A percentile compares a stretch with the other conserved stretches of the same genome.
These are phyloP conservation scores for Colletotrichum tamarilloi DNA, from an alignment of 2,329 filamentous ascomycete genomes.

Conservation along the genomic window DNA sequence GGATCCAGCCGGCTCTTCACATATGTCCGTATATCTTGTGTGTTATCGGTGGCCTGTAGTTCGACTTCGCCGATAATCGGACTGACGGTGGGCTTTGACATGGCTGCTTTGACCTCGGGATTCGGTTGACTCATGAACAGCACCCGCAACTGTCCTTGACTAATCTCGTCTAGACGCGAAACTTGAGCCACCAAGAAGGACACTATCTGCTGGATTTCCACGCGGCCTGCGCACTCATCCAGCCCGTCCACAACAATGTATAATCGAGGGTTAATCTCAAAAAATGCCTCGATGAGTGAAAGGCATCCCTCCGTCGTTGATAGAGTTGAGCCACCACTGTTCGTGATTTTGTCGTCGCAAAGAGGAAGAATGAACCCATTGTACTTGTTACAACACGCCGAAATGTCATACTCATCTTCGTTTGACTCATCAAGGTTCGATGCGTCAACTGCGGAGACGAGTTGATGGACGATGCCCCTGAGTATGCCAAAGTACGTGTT, in stretches of 20 bases:
- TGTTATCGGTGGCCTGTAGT: conserved; percentile 36
- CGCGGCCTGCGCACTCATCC: conserved; percentile 49
- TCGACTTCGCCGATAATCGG: conserved; percentile 44
- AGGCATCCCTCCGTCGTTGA: conserved; percentile 39
- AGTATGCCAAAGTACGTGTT: conserved; percentile 44
- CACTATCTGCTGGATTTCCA: conserved; percentile 43
- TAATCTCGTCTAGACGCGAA: conserved; percentile 36
- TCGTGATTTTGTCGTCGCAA: conserved; percentile 42
- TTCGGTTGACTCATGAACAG: conserved; percentile 47
- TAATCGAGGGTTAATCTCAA: conserved; percentile 40
- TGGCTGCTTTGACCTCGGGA: conserved; percentile 40
- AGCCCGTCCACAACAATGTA: conserved; percentile 58
- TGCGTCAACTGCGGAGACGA: conserved; percentile 36
- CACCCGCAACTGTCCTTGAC: conserved; percentile 42
- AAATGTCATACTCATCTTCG: neutral
- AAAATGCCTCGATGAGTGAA: conserved; percentile 45
- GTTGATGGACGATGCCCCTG: conserved; percentile 46
- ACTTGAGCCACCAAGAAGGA: conserved; percentile 41
- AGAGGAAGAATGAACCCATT: conserved; percentile 43
- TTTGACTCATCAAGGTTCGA: neutral
- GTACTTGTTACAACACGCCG: neutral
- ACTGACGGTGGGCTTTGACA: conserved; percentile 34
- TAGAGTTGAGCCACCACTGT: conserved; percentile 42
- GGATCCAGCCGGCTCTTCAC: conserved; percentile 11
- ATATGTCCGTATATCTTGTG: conserved; percentile 22